Base-by-base conservation (phyloP, 352 stramenopile genomes). In the Globisporangium recalcitrans region DNA sequence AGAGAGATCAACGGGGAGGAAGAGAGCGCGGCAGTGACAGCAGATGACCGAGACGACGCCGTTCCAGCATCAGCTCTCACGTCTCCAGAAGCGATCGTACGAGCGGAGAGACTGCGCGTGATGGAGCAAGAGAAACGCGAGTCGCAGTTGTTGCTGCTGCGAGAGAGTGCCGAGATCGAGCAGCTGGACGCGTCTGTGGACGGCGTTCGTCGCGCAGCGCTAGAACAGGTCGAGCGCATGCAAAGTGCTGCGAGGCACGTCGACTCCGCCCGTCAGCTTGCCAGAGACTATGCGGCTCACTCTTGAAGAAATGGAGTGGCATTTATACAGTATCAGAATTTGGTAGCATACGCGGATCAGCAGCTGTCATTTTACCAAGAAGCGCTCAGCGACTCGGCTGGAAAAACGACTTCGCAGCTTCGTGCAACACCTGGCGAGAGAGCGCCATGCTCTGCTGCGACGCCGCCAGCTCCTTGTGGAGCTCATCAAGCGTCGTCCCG, bases 341-440 rank as follows among this genome's bases (percentile, higher is more conserved):
- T 55, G 32, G 16, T 40, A 14, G 27, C 49, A 40, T n/a, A 14
- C 13, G 36, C 36, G 36, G 4, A 42, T 42, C n/a, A n/a, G 27
- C 27, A 31, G 27, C 27, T 31, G 27, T 31, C 5, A 36, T 57
- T 24, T 5, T 4, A 27, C 29, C 29, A 9, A 29, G n/a, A 27
- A 57, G n/a, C 26, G 8, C 1, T 60, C 49, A 67, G 26, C 47
- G 62, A 53, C 11, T 53, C 27, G 75, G 68, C 22, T 79, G 71
- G 60, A 91, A 91, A 60, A 91, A 90, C 36, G 58, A 82, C 55
- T 88, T 78, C 16, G 82, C 77, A 11, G 84, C 82, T 14, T 88
- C 69, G 65, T 91, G 79, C 29, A 91, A 75, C 0, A 88, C 72
- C 48, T 85, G 73, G 14, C 75, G 72, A 8, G 80, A 91, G 42